A percentile compares a stretch with the other conserved stretches of the same genome.
Conservation (phyloP, 805 yeast species). For the Saturnispora zaruensis region DNA sequence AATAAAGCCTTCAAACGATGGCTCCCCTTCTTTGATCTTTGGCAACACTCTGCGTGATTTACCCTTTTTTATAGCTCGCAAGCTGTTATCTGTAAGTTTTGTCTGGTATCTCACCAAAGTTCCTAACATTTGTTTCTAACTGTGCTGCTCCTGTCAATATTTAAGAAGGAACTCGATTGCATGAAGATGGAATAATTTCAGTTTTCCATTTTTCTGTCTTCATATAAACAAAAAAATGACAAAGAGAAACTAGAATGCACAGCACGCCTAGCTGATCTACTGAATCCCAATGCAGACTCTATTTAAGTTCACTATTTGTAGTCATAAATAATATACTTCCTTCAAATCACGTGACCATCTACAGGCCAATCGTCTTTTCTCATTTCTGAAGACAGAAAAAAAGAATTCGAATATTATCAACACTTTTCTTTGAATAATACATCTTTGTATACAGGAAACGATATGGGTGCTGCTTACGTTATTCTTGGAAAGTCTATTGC, state of each 20-base stretch:
- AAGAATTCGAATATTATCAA: not conserved
- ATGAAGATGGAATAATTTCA: not conserved
- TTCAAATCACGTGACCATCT: not conserved
- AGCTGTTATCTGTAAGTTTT: conserved; percentile 8
- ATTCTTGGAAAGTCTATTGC: conserved; percentile 79
- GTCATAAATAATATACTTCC: too few relatives aligned
- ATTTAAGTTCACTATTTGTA: not conserved
- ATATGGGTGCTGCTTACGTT: conserved; percentile 77
- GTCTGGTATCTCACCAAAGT: not conserved
- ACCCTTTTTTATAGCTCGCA: conserved; percentile 3
- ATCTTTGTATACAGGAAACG: not conserved
- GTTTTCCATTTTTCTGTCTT: not conserved
- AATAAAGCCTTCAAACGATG: conserved; percentile 21
- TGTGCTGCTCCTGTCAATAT: not conserved
- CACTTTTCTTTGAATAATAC: not conserved
- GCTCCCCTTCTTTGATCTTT: conserved; percentile 8
- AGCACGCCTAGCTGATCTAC: not conserved
- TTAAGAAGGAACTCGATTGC: not conserved
- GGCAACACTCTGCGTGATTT: not conserved
- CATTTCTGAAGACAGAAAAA: not conserved
- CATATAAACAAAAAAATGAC: not conserved
- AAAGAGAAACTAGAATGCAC: too few relatives aligned
- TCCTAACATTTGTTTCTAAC: not conserved
- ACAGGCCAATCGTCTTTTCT: not conserved
- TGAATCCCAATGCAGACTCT: not conserved